Percentiles rank a stretch among this genome's conserved stretches.
These are phyloP conservation scores for Verticillium longisporum DNA, from an alignment of 2,329 filamentous ascomycete genomes.

Conservation along the genomic window DNA sequence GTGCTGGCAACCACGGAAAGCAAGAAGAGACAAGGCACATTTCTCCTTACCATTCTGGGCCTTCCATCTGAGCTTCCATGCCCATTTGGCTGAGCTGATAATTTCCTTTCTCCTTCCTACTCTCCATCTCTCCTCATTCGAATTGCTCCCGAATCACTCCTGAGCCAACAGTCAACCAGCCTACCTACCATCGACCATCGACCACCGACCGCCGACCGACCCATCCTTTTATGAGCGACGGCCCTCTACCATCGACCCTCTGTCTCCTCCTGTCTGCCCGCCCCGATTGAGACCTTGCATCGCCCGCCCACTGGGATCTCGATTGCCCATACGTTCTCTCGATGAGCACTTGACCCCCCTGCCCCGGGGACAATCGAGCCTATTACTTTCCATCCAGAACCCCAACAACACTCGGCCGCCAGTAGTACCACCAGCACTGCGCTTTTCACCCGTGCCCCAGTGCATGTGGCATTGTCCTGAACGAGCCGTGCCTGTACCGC, in stretches of 20 bases:
- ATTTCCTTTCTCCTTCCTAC: not conserved
- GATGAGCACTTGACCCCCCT: conserved; percentile 3
- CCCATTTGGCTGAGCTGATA: not conserved
- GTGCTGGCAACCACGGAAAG: not conserved
- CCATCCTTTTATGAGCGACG: not conserved
- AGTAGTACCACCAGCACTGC: too few relatives aligned
- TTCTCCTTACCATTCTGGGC: not conserved
- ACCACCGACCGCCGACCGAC: not conserved
- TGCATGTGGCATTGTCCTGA: not conserved
- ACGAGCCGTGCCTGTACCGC: not conserved
- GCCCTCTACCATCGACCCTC: too few relatives aligned
- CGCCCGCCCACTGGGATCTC: conserved; percentile 6
- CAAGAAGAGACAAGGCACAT: not conserved
- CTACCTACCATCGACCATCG: not conserved
- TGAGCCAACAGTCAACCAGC: not conserved
- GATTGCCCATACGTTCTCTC: conserved; percentile 8
- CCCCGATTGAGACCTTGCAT: not conserved
- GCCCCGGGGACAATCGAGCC: not conserved
- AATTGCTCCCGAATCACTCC: not conserved
- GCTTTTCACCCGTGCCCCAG: too few relatives aligned
- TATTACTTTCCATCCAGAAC: not conserved
- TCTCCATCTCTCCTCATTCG: not conserved
- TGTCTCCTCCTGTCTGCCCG: not conserved
- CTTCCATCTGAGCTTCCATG: not conserved
- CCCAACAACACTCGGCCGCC: not conserved